Evolutionary conservation across 2,329 filamentous ascomycete genomes (phyloP).

Genomic region (Fonsecaea pugnacius): DNA sequence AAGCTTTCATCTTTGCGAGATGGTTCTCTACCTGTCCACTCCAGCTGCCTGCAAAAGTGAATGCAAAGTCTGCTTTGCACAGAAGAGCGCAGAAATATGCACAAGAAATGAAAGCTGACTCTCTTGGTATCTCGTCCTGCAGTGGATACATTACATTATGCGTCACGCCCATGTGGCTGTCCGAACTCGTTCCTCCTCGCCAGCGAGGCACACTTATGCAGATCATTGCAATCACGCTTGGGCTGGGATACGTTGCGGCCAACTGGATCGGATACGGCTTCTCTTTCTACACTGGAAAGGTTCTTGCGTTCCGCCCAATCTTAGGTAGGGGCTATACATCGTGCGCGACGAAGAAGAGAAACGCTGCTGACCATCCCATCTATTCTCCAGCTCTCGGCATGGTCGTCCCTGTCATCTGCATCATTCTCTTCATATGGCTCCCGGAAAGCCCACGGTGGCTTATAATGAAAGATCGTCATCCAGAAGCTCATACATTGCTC

Average conservation of each 20-base stretch:
- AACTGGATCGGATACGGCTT: constrained; percentile 18
- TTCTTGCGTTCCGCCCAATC: background rate
- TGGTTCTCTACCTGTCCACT: too few species aligned
- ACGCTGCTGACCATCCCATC: too few species aligned
- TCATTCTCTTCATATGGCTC: constrained; percentile 10
- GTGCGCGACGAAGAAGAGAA: too few species aligned
- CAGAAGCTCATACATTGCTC: too few species aligned
- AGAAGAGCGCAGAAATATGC: too few species aligned
- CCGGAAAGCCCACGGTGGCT: constrained; percentile 22
- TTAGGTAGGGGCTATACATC: too few species aligned
- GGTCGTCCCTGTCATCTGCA: background rate
- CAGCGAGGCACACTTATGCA: constrained; percentile 6
- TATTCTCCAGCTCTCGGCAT: background rate
- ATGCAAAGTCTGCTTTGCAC: too few species aligned
- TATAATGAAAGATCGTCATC: constrained; percentile 8
- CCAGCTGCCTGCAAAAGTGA: too few species aligned
- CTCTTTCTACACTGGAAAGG: background rate
- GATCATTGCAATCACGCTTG: constrained; percentile 1
- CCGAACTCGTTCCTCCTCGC: constrained; percentile 6
- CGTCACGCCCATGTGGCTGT: constrained; percentile 5
- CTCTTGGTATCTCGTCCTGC: too few species aligned
- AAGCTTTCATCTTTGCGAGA: too few species aligned
- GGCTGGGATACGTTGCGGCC: constrained; percentile 10
- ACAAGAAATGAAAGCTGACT: too few species aligned
- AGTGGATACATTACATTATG: constrained; percentile 36